Evolutionary conservation across 208 protist species (phyloP).

Genomic region (Trypanosoma lewisi): DNA sequence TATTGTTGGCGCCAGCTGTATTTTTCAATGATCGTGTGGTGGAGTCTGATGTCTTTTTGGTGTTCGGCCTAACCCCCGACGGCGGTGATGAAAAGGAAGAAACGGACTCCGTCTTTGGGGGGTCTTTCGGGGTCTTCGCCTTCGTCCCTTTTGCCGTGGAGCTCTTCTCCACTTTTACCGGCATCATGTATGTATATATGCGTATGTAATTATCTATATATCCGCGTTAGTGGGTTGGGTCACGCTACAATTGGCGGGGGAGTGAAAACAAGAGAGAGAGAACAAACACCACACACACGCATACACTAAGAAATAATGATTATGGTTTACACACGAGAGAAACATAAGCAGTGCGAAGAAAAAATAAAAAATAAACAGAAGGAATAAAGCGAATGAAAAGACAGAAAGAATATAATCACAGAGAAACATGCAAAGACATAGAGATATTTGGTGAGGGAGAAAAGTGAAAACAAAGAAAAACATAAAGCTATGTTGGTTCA

Average conservation of each 20-base stretch:
- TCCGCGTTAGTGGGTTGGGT: not conserved
- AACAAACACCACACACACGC: not conserved
- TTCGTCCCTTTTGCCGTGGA: not conserved
- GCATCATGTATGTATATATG: slow-evolving; percentile 11
- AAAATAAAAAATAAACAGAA: slow-evolving; percentile 18
- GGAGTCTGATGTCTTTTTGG: not conserved
- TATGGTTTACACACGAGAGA: not conserved
- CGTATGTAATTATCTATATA: slow-evolving; percentile 2
- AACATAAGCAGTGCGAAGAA: slow-evolving; percentile 22
- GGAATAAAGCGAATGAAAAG: not conserved
- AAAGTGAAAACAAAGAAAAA: no score
- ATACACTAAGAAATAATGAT: no score
- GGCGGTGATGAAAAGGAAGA: not conserved
- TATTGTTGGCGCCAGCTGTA: no score
- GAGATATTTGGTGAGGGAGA: no score
- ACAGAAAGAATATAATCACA: not conserved
- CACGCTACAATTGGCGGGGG: no score
- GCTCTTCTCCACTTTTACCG: not conserved
- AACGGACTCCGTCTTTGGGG: not conserved
- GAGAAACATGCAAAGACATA: not conserved
- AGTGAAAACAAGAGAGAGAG: no score
- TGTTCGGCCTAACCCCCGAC: not conserved
- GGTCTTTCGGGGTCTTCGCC: not conserved
- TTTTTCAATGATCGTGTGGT: not conserved
- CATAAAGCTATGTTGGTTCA: no score